phyloP scores from a whole-genome alignment of 257 asterid genomes.

The Echium plantagineum region DNA sequence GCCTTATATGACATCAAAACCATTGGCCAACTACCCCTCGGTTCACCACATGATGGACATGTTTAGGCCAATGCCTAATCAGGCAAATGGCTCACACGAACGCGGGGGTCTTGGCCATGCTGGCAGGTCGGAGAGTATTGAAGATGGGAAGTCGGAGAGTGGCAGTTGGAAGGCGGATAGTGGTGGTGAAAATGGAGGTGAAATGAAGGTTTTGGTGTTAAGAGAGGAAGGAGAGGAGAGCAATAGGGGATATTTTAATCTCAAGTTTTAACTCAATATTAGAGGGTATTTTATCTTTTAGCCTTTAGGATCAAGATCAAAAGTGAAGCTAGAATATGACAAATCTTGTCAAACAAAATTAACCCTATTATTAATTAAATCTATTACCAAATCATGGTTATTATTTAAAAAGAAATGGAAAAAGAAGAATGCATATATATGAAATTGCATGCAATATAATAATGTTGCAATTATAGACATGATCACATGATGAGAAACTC shows the following conservation, averaged over 20 bases:
- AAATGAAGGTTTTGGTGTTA: conserved; percentile 22
- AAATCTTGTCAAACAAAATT: no score
- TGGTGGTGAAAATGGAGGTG: conserved; percentile 50
- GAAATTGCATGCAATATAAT: no score
- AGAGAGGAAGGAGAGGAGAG: conserved; percentile 47
- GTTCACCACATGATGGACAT: conserved; percentile 49
- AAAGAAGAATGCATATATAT: no score
- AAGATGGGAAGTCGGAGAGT: conserved; percentile 81
- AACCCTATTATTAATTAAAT: no score
- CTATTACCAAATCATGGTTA: no score
- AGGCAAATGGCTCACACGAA: conserved; percentile 42
- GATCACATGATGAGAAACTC: no score
- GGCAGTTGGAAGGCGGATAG: conserved; percentile 85
- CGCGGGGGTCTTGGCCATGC: conserved; percentile 40
- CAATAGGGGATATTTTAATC: conserved; percentile 44
- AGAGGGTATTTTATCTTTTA: no score
- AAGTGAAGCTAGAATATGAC: no score
- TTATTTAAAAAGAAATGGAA: no score
- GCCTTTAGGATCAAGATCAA: no score
- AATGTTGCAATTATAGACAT: no score
- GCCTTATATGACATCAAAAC: conserved; percentile 29
- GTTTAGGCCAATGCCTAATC: conserved; percentile 35
- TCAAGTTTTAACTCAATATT: conserved; percentile 34
- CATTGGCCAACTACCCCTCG: conserved; percentile 29
- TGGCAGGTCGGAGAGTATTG: conserved; percentile 69